Evolutionary conservation across 192 early-diverging fungal genomes (phyloP), one percentile per base, ranked within the genome.

Genomic region (Glomus cerebriforme): DNA sequence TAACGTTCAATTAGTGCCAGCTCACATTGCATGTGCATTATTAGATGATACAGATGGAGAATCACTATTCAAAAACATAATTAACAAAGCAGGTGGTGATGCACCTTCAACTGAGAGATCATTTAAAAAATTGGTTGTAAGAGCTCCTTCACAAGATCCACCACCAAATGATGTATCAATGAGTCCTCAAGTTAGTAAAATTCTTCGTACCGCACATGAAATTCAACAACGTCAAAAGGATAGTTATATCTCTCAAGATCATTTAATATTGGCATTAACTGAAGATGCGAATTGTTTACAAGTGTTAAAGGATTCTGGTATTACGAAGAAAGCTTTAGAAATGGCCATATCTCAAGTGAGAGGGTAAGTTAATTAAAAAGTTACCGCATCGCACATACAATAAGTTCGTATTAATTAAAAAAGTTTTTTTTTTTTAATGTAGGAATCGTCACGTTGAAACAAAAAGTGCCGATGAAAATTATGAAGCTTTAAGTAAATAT

Each of bases 401-500:
- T 27, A 27, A 15, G 22, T 58, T 74, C 1, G 12, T 27, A 47
- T 54, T 58, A 4, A 45, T 4, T 49, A 31, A 17, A 17, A n/a
- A 27, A 74, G 8, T 58, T 27, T 26, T 22, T 22, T 26, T 12
- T 12, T 34, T 34, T 70, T 54, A 3, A 35, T 13, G 43, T 32
- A 97, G 98, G 12, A 93, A 87, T 79, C 87, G 90, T 22, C 88
- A 89, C n/a, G 95, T 98, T 37, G 95, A 97, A 78, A 90, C 89
- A 39, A 92, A 92, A 82, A 92, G 87, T 67, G 95, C 94, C 43
- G 98, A 99, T 78, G 90, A 91, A 7, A 92, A 88, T 47, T 98
- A 95, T 81, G 97, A 98, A 47, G 95, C 96, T 26, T 89, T 99
- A 19, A 90, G 86, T 77, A 99, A 99, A 83, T 99, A 99, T 83